phyloP scores from a whole-genome alignment of 2,329 filamentous ascomycete species.

The Alternaria incomplexa region DNA sequence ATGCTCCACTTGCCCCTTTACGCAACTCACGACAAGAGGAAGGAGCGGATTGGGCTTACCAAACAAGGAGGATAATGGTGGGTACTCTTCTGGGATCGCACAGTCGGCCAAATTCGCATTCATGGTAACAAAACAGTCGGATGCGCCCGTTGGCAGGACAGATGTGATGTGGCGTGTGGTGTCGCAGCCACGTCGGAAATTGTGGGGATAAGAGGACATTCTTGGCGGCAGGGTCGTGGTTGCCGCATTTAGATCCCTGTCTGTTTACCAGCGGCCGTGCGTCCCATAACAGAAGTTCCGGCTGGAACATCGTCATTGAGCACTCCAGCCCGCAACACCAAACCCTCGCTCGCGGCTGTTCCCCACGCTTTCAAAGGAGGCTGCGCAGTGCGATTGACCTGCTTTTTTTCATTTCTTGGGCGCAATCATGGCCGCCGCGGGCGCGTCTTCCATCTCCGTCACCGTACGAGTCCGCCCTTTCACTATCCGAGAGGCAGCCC shows the following conservation, averaged over 20 bases:
- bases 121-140: background rate
- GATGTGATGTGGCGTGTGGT: slow-evolving; percentile 2
- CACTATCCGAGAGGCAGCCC: slow-evolving; percentile 90
- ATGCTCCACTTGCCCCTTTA: background rate
- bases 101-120: background rate
- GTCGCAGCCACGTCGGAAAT: slow-evolving; percentile 7
- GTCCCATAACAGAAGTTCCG: slow-evolving; percentile 23
- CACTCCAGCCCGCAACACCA: slow-evolving; percentile 19
- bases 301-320: slow-evolving; percentile 31
- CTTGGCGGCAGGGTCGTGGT: slow-evolving; percentile 28
- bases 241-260: slow-evolving; percentile 32
- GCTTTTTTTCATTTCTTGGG: slow-evolving; percentile 14
- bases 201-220: slow-evolving; percentile 1
- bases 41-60: background rate
- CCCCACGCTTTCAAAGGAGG: slow-evolving; percentile 7
- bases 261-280: slow-evolving; percentile 34
- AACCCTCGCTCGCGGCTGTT: slow-evolving; percentile 22
- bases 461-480: slow-evolving; percentile 69
- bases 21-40: background rate
- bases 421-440: slow-evolving; percentile 47
- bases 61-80: background rate
- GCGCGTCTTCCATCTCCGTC: slow-evolving; percentile 59
- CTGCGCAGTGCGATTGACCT: slow-evolving; percentile 19
- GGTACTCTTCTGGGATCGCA: background rate
- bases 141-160: background rate